Evolutionary conservation across 1,284 basidiomycete species (phyloP), one percentile per base, ranked within the genome.

Genomic region (Austroboletus olivaceoglutinosus): DNA sequence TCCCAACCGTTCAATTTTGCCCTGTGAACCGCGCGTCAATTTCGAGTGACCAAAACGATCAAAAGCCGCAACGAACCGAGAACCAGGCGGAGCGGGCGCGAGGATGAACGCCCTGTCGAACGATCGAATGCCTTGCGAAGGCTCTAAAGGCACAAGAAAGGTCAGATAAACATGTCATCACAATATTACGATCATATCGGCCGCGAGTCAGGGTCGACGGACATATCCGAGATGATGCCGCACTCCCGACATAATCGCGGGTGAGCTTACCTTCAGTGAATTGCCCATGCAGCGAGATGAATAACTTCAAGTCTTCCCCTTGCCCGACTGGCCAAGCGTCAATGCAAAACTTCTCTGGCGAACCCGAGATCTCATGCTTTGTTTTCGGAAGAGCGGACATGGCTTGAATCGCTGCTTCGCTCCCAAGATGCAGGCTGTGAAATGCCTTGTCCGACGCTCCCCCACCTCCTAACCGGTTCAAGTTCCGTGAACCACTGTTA

Each of bases 21-120:
- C 37, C 89, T 91, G 63, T 27, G 57, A 40, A 52, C 47, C n/a
- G 47, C 18, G 11, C 25, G 6, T 52, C 45, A 50, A n/a, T 33
- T 39, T 15, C 38, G 31, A 8, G 25, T 19, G n/a, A 27, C 16
- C 25, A 49, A 42, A 29, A 29, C 23, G 22, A 47, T 21, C 5
- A 22, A 47, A 15, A 41, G 15, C 15, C 33, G 2, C n/a, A 30
- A 77, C 90, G 61, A 71, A 93, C 86, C 83, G 73, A 57, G 95
- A 94, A 25, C 85, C 89, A 40, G 89, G 81, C 27, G 84, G 72
- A 4, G 93, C 85, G 18, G 91, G 89, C 2, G 86, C 86, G 12
- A 99, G 77, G 45, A 98, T 78, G 64, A 98, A 97, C 0, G 91
- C 86, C 45, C 96, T 82, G 65, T 97, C 93, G 68, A 99, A 99